These are phyloP conservation scores for Sugiyamaella americana DNA, from an alignment of 805 yeast genomes.

Conservation along the genomic window DNA sequence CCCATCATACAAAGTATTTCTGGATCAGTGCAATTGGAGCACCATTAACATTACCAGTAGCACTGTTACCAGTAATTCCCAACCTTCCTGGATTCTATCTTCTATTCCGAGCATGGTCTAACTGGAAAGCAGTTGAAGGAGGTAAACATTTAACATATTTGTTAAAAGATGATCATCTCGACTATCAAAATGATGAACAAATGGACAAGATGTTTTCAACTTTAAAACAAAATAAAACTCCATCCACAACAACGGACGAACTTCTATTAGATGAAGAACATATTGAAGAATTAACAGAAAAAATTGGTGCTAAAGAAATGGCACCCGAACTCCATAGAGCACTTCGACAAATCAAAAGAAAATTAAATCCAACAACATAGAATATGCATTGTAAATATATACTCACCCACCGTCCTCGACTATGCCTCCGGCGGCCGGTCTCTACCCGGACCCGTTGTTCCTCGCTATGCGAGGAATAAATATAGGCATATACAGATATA, in stretches of 20 bases:
- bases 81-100: conserved; percentile 88
- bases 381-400: too few relatives aligned
- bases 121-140: conserved; percentile 71
- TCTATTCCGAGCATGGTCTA: conserved; percentile 75
- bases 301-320: conserved; percentile 34
- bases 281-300: conserved; percentile 41
- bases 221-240: not conserved
- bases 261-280: conserved; percentile 40
- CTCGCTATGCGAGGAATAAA: too few relatives aligned
- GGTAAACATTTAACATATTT: conserved; percentile 60
- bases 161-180: conserved; percentile 40
- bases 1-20: conserved; percentile 52
- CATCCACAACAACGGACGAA: not conserved
- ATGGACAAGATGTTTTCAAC: conserved; percentile 19
- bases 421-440: too few relatives aligned
- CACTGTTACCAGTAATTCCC: conserved; percentile 78
- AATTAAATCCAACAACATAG: too few relatives aligned
- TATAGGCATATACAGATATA: conserved; percentile 7
- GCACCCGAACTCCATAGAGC: conserved; percentile 25
- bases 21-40: conserved; percentile 50
- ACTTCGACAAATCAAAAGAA: conserved; percentile 19
- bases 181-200: conserved; percentile 11
- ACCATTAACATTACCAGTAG: conserved; percentile 77
- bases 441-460: too few relatives aligned
- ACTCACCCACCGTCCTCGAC: too few relatives aligned